phyloP scores from a whole-genome alignment of 768 basidiomycete genomes.

The Tylopilus cervinicoccineus region DNA sequence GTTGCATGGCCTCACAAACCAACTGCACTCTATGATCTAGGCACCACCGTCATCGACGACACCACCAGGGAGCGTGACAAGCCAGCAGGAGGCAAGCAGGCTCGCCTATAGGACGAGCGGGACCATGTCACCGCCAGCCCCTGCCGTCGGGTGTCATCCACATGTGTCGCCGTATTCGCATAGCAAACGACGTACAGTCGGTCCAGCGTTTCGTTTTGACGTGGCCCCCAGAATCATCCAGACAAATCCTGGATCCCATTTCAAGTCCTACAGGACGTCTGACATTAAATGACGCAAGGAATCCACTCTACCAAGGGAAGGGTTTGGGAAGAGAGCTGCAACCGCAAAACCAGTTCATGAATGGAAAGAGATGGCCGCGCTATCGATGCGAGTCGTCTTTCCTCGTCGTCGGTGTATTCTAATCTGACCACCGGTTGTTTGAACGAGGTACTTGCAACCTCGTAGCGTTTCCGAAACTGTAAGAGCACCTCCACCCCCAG shows the following conservation, averaged over 20 bases:
- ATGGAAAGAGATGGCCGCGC: constrained; percentile 83
- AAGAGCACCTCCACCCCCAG: constrained; percentile 22
- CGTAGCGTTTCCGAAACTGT: constrained; percentile 63
- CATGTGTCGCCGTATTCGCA: not conserved
- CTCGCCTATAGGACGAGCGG: constrained; percentile 68
- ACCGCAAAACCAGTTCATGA: constrained; percentile 92
- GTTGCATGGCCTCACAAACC: constrained; percentile 71
- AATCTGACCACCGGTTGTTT: constrained; percentile 71
- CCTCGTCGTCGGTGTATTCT: constrained; percentile 5
- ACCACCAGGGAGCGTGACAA: constrained; percentile 77
- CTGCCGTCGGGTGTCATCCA: not conserved
- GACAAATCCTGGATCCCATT: constrained; percentile 71
- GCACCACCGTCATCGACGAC: constrained; percentile 80
- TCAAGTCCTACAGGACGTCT: constrained; percentile 72
- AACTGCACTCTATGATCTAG: constrained; percentile 74
- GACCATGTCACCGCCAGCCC: constrained; percentile 46
- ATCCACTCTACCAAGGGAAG: constrained; percentile 80
- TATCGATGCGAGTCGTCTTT: constrained; percentile 49
- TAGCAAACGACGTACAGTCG: constrained; percentile 79
- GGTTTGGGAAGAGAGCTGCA: constrained; percentile 75
- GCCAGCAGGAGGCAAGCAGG: constrained; percentile 66
- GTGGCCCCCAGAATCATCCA: constrained; percentile 57
- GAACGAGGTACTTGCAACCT: constrained; percentile 65
- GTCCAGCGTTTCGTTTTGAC: constrained; percentile 64
- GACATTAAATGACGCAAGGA: constrained; percentile 75